A percentile compares a stretch with the other conserved stretches of the same genome.
Evolutionary conservation across 805 yeast genomes (phyloP).

Genomic region (Groenewaldozyma salmanticensis): DNA sequence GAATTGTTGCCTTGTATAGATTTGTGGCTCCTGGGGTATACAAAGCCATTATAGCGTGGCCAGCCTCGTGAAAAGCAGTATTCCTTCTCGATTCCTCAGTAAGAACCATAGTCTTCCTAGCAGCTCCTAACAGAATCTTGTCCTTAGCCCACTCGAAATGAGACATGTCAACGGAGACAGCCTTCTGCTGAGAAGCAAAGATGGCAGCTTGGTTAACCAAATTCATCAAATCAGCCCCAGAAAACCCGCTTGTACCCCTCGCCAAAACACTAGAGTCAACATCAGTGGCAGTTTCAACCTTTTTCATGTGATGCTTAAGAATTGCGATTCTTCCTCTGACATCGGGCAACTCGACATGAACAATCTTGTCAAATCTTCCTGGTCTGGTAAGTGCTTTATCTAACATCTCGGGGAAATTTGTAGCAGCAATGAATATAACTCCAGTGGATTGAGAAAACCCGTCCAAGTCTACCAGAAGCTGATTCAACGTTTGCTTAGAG

Average conservation of each 20-base stretch:
- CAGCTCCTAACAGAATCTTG: slow-evolving; percentile 96
- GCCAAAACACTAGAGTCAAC: slow-evolving; percentile 89
- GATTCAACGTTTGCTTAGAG: slow-evolving; percentile 95
- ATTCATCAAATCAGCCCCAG: slow-evolving; percentile 97
- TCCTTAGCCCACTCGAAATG: slow-evolving; percentile 99
- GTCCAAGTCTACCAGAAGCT: slow-evolving; percentile 88
- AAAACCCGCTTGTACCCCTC: slow-evolving; percentile 93
- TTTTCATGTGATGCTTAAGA: slow-evolving; percentile 80
- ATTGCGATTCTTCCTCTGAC: slow-evolving; percentile 96
- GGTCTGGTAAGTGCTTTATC: slow-evolving; percentile 98
- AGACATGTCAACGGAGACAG: slow-evolving; percentile 77
- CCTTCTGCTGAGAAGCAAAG: slow-evolving; percentile 87
- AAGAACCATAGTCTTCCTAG: slow-evolving; percentile 93
- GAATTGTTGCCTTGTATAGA: slow-evolving; percentile 89
- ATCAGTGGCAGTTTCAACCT: slow-evolving; percentile 73
- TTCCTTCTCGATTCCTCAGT: slow-evolving; percentile 89
- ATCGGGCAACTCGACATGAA: slow-evolving; percentile 91
- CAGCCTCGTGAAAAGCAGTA: slow-evolving; percentile 98
- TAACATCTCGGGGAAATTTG: slow-evolving; percentile 93
- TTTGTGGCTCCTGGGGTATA: slow-evolving; percentile 92
- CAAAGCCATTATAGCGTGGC: slow-evolving; percentile 97
- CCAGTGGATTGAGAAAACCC: slow-evolving; percentile 87
- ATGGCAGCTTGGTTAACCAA: slow-evolving; percentile 97
- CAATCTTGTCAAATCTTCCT: slow-evolving; percentile 94
- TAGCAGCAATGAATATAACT: slow-evolving; percentile 93